Base-by-base conservation (phyloP, 805 yeast genomes). In the Metschnikowia noctiluminum region DNA sequence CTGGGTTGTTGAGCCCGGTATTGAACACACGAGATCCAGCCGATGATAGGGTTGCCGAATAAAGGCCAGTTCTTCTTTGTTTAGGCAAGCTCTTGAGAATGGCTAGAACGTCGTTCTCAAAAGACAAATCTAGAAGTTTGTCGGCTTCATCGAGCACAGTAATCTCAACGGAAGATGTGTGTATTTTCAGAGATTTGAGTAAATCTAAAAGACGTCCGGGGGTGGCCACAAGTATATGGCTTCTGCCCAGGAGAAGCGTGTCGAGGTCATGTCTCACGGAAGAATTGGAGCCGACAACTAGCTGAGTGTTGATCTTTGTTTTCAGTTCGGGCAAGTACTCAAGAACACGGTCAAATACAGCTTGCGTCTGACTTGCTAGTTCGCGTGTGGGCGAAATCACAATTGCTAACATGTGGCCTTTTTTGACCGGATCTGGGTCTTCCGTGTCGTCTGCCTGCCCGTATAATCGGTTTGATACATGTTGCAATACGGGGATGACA, bases 81-180 rank as follows among this genome's bases (percentile, higher is more conserved):
- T 88, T 85, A 0, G 99, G 99, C 28, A 94, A 69, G 40, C 77
- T 63, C 32, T 79, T 74, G 36, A 92, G 70, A 28, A 92, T 88
- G 30, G 76, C 71, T 38, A 83, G 80, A 38, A 88, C 81, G 39
- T 89, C 90, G 38, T 71, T 73, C 28, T 79, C 80, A 62, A 90
- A 89, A 36, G 90, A 86, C 28, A 82, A 64, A 62, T 91, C 98
- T 32, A 92, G 71, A 34, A 92, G 73, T 56, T 89, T 80, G 61
- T 94, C 99, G 7, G 98, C 98, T 68, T 94, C 98, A 65, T 94
- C 99, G 37, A 94, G 64, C 5, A 94, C 83, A 11, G 88, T 76
- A 35, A 87, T 78, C 55, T 89, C 95, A 43, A 90, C 76, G 3
- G 85, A 75, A 5, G 70, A 68, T 0, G 89, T 77, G 53, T 79